These are phyloP conservation scores for Fusarium sp. DNA, from an alignment of 2,329 filamentous ascomycete species.

Conservation along the genomic window DNA sequence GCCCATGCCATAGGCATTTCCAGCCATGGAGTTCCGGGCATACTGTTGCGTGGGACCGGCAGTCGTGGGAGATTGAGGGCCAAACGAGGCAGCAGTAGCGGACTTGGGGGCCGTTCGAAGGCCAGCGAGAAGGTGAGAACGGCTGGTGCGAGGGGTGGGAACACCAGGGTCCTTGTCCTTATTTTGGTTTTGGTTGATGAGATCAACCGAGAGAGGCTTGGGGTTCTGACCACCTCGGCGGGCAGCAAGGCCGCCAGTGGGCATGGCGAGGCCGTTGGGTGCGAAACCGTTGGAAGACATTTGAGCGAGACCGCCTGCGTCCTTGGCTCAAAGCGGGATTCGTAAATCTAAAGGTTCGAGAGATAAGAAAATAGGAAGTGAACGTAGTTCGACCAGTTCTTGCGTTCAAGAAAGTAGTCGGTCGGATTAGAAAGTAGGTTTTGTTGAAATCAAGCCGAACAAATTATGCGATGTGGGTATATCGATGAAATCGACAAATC, in stretches of 20 bases:
- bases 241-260: slow-evolving; percentile 85
- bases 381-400: slow-evolving; percentile 39
- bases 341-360: slow-evolving; percentile 31
- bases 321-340: slow-evolving; percentile 69
- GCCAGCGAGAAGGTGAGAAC: slow-evolving; percentile 93
- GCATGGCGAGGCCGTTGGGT: slow-evolving; percentile 79
- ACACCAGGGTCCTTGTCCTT: slow-evolving; percentile 74
- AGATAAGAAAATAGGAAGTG: slow-evolving; percentile 37
- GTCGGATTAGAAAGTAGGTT: slow-evolving; percentile 44
- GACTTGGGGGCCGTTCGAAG: slow-evolving; percentile 95
- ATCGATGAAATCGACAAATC: slow-evolving; percentile 42
- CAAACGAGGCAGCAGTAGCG: slow-evolving; percentile 77
- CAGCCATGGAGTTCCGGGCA: slow-evolving; percentile 60
- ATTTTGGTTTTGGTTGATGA: slow-evolving; percentile 77
- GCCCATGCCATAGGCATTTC: slow-evolving; percentile 60
- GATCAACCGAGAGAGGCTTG: slow-evolving; percentile 87
- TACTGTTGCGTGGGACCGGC: slow-evolving; percentile 58
- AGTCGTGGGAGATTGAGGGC: slow-evolving; percentile 71
- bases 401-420: slow-evolving; percentile 29
- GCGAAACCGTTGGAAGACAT: slow-evolving; percentile 92
- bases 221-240: slow-evolving; percentile 86
- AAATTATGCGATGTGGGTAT: slow-evolving; percentile 48
- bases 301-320: slow-evolving; percentile 99
- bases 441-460: slow-evolving; percentile 35
- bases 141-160: slow-evolving; percentile 90